Percentiles rank a stretch among this genome's conserved stretches.
These are phyloP conservation scores for Sclerospora graminicola DNA, from an alignment of 352 stramenopile species.

Conservation along the genomic window DNA sequence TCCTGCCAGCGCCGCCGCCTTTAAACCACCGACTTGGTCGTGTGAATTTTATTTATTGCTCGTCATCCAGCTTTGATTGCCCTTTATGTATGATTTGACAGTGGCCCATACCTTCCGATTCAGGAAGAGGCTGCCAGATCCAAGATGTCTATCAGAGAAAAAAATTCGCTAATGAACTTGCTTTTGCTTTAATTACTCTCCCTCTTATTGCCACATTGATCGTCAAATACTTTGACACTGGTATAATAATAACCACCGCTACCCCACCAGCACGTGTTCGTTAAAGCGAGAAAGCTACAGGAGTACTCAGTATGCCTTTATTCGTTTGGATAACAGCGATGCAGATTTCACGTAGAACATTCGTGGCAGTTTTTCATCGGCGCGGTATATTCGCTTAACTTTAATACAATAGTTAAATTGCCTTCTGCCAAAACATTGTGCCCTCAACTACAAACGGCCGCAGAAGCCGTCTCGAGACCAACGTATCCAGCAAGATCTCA, in stretches of 20 bases:
- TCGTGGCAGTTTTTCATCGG: background rate
- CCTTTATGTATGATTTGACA: constrained; percentile 30
- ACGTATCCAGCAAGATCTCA: constrained; percentile 64
- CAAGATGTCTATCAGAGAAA: constrained; percentile 15
- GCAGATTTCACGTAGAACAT: background rate
- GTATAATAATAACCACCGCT: too few relatives aligned
- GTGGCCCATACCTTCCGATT: constrained; percentile 5
- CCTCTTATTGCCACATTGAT: too few relatives aligned
- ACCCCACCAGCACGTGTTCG: too few relatives aligned
- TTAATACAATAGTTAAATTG: constrained; percentile 13
- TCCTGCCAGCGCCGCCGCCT: constrained; percentile 2
- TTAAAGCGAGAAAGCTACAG: too few relatives aligned
- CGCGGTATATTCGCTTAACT: background rate
- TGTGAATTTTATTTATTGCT: constrained; percentile 41
- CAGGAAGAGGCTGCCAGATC: constrained; percentile 9
- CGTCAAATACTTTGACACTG: too few relatives aligned
- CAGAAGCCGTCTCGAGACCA: constrained; percentile 64
- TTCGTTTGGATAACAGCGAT: background rate
- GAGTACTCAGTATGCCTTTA: too few relatives aligned
- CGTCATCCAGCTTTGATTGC: constrained; percentile 25
- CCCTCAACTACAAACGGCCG: constrained; percentile 78
- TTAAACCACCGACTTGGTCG: constrained; percentile 10
- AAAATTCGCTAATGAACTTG: constrained; percentile 26
- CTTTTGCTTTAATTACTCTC: constrained; percentile 7
- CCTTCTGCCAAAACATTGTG: constrained; percentile 76